Conservation (phyloP, 179 eudicot genomes). For the Silene coronaria region DNA sequence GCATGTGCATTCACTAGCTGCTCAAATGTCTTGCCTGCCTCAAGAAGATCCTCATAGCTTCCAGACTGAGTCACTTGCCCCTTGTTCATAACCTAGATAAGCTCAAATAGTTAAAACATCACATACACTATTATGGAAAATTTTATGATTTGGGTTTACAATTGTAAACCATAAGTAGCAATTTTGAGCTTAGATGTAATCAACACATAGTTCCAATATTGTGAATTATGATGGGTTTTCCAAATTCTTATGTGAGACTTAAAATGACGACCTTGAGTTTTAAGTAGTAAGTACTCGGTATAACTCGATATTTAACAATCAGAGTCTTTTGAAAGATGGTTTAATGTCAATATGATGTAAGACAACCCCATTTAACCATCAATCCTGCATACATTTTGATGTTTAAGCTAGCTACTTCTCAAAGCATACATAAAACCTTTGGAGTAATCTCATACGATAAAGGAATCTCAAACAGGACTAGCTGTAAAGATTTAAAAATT, state of each 20-base stretch:
- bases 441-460: neutral
- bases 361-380: neutral
- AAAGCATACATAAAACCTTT: neutral
- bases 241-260: neutral
- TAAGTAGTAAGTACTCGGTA: too few relatives aligned
- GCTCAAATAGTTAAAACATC: neutral
- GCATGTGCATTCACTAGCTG: slow-evolving; percentile 59
- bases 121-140: neutral
- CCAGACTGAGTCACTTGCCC: slow-evolving; percentile 53
- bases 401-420: neutral
- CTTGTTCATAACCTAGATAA: slow-evolving; percentile 52
- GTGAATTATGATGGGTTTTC: too few relatives aligned
- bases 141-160: neutral
- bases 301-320: too few relatives aligned
- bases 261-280: too few relatives aligned
- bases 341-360: too few relatives aligned
- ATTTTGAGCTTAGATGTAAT: too few relatives aligned
- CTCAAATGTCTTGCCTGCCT: slow-evolving; percentile 43
- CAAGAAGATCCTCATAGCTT: slow-evolving; percentile 40
- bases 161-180: too few relatives aligned
- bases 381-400: neutral
- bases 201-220: too few relatives aligned
- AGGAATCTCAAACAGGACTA: neutral
- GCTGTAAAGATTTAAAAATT: neutral
- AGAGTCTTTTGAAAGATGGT: too few relatives aligned